These are phyloP conservation scores for Fusarium falciforme DNA, from an alignment of 2,329 filamentous ascomycete genomes.

Conservation along the genomic window DNA sequence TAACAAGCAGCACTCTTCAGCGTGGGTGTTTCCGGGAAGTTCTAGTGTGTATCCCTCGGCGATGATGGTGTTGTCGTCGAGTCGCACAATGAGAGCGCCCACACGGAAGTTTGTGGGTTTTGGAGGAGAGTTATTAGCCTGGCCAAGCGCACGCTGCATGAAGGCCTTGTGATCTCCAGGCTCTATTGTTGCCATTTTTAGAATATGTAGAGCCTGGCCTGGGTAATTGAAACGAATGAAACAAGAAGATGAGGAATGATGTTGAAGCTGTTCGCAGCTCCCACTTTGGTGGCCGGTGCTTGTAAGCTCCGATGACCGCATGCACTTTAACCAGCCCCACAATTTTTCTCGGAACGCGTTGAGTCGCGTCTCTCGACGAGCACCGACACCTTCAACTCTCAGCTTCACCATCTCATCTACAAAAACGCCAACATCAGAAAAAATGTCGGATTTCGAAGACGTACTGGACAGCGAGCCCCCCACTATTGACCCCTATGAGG, in stretches of 20 bases:
- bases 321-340: constrained; percentile 41
- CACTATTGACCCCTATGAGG: constrained; percentile 79
- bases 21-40: constrained; percentile 91
- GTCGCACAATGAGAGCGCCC: constrained; percentile 84
- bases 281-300: constrained; percentile 22
- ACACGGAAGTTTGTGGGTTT: constrained; percentile 94
- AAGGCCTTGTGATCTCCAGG: constrained; percentile 58
- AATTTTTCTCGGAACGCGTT: constrained; percentile 30
- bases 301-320: constrained; percentile 38
- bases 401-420: constrained; percentile 15
- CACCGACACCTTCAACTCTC: not conserved
- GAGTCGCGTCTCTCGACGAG: constrained; percentile 33
- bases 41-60: constrained; percentile 92
- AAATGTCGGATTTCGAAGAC: constrained; percentile 65
- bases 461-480: constrained; percentile 69
- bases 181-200: constrained; percentile 38
- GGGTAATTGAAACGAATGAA: not conserved
- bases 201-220: not conserved
- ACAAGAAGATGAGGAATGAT: not conserved
- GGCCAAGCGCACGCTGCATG: constrained; percentile 79
- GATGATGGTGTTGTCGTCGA: constrained; percentile 68
- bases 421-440: constrained; percentile 28
- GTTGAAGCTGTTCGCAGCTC: not conserved
- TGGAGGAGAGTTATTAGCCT: constrained; percentile 83
- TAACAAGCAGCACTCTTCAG: constrained; percentile 89